Base-by-base conservation (phyloP, 352 stramenopile species). In the Blastocystis sp. region DNA sequence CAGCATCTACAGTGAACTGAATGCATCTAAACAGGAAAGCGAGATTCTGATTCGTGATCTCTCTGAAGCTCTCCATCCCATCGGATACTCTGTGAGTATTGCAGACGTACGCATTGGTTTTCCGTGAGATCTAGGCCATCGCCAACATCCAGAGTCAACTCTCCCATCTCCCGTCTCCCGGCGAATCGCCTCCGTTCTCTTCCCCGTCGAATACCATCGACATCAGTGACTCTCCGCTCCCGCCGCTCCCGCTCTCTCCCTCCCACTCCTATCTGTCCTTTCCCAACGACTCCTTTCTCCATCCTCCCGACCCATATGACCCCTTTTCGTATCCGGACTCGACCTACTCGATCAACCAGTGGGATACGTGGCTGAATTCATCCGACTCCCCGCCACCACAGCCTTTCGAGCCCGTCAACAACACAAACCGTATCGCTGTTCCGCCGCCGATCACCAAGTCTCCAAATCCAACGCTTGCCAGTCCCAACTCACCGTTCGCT, bases 401-500 rank as follows among this genome's bases (percentile, higher is more conserved):
- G 46, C 63, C 36, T 63, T 34, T 36, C 53, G 14, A 34, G 48
- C 0, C 63, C 40, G 36, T 32, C 4, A 59, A 59, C 51, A 59
- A 59, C 11, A 32, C n/a, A 32, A 18, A 59, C n/a, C 51, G 51
- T 11, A 59, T 59, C 7, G 51, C 51, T 27, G 48, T 75, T 27
- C 7, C 63, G 3, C 29, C 24, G 4, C 6, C 63, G n/a, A 54
- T 75, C 36, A 18, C 24, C 34, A 34, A 24, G 24, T 18, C 63
- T 53, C 21, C 24, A 53, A n/a, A 36, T n/a, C 8, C 36, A 0
- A 21, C 27, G 21, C 32, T 75, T 8, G 32, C 24, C 0, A 75
- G 63, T 75, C 63, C 63, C 63, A 75, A 75, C 29, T 75, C 63
- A 34, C 63, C 63, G 0, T 75, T 56, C 36, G 63, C 63, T 14